Conservation (phyloP, 1,284 basidiomycete genomes). For the Malassezia psittaci region DNA sequence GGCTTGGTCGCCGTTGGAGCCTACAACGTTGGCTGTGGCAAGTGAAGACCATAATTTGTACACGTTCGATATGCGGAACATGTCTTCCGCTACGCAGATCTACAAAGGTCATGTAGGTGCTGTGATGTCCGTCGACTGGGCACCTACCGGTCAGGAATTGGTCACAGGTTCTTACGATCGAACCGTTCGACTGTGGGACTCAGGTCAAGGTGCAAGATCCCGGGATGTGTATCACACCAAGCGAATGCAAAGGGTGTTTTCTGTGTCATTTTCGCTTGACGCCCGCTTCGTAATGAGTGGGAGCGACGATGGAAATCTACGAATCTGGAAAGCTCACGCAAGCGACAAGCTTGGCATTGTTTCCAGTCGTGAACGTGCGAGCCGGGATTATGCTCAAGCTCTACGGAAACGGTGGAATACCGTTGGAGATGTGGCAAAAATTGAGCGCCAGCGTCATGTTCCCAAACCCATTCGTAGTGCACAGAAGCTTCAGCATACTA, state of each 20-base stretch:
- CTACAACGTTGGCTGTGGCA: conserved; percentile 77
- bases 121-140: conserved; percentile 54
- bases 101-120: conserved; percentile 97
- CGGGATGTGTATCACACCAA: conserved; percentile 96
- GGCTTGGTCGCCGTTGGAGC: conserved; percentile 90
- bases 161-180: conserved; percentile 94
- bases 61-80: conserved; percentile 87
- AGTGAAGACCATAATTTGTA: conserved; percentile 98
- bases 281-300: conserved; percentile 85
- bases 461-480: conserved; percentile 85
- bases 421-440: conserved; percentile 62
- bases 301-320: conserved; percentile 91
- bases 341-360: conserved; percentile 84
- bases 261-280: conserved; percentile 64
- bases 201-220: conserved; percentile 63
- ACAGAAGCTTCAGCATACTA: conserved; percentile 74
- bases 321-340: conserved; percentile 91
- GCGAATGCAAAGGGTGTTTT: conserved; percentile 81
- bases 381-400: conserved; percentile 81
- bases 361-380: conserved; percentile 79
- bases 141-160: conserved; percentile 86
- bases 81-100: conserved; percentile 74
- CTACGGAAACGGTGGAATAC: conserved; percentile 77
- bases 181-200: conserved; percentile 84
- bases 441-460: conserved; percentile 72